A percentile compares a stretch with the other conserved stretches of the same genome.
Evolutionary conservation across 768 basidiomycete species (phyloP).

Genomic region (Auriscalpium vulgare): DNA sequence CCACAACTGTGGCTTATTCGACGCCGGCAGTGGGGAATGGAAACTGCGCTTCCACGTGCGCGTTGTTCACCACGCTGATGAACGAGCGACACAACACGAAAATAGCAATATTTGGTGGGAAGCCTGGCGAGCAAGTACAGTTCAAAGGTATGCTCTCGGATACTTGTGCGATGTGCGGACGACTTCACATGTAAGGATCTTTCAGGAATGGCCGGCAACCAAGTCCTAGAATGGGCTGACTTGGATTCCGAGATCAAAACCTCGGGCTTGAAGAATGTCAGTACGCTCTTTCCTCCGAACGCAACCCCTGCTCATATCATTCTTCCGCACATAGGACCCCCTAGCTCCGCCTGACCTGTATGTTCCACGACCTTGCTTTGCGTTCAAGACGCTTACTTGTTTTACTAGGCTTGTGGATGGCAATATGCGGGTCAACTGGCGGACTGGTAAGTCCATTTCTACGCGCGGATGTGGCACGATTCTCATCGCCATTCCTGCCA

Average conservation of each 20-base stretch:
- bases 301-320: no score
- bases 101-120: slow-evolving; percentile 45
- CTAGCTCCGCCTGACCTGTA: slow-evolving; percentile 31
- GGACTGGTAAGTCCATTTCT: slow-evolving; percentile 18
- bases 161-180: no score
- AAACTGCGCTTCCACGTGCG: slow-evolving; percentile 46
- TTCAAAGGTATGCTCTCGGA: slow-evolving; percentile 27
- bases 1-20: no score
- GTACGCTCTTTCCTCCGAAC: no score
- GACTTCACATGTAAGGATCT: no score
- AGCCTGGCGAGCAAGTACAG: slow-evolving; percentile 35
- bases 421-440: slow-evolving; percentile 35
- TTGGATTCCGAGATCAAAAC: slow-evolving; percentile 25
- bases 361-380: slow-evolving; percentile 7
- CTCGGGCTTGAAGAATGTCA: slow-evolving; percentile 21
- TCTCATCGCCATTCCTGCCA: slow-evolving; percentile 5
- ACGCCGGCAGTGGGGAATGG: slow-evolving; percentile 8
- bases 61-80: slow-evolving; percentile 50
- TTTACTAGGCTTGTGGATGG: slow-evolving; percentile 25
- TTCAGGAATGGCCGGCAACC: slow-evolving; percentile 22
- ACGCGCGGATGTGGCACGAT: no score
- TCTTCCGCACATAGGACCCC: slow-evolving; percentile 16
- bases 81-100: slow-evolving; percentile 39
- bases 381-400: background rate
- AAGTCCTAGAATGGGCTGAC: slow-evolving; percentile 25